Evolutionary conservation across 805 yeast species (phyloP).

Genomic region (Yarrowia phangngaensis): DNA sequence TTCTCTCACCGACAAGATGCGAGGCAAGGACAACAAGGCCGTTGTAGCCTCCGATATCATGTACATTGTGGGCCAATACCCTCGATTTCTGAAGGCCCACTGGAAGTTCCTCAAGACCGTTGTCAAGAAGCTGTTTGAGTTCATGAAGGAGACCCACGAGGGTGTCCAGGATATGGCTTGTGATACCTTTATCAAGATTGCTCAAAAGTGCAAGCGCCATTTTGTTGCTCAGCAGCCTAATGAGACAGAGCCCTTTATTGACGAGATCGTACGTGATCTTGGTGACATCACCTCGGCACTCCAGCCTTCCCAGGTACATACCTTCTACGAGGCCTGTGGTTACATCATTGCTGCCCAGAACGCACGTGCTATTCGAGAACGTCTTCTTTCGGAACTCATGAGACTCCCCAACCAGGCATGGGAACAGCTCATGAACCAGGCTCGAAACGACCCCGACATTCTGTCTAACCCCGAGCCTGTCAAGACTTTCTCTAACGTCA

Average conservation of each 20-base stretch:
- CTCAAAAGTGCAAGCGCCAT: conserved; percentile 91
- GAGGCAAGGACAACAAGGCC: conserved; percentile 97
- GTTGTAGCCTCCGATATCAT: conserved; percentile 99
- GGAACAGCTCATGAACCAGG: conserved; percentile 81
- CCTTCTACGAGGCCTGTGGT: conserved; percentile 97
- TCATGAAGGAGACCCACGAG: conserved; percentile 99
- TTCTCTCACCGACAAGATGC: conserved; percentile 88
- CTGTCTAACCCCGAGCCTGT: conserved; percentile 76
- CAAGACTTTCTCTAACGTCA: conserved; percentile 85
- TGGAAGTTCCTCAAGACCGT: conserved; percentile 97
- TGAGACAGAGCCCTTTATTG: conserved; percentile 86
- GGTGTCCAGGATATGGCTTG: conserved; percentile 99
- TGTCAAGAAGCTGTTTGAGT: conserved; percentile 90
- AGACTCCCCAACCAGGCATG: conserved; percentile 90
- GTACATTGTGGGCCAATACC: conserved; percentile 99
- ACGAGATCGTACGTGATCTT: conserved; percentile 78
- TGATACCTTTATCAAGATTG: conserved; percentile 95
- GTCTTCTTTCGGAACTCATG: conserved; percentile 76
- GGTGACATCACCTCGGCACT: conserved; percentile 85
- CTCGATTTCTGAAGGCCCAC: conserved; percentile 93
- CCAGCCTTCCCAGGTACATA: conserved; percentile 96
- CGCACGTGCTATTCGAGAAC: conserved; percentile 61
- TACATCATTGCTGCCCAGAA: conserved; percentile 85
- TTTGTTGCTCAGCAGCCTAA: conserved; percentile 83
- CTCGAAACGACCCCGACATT: conserved; percentile 76